Conservation (phyloP, 140 eudicot species). For the Flaveria floridana region DNA sequence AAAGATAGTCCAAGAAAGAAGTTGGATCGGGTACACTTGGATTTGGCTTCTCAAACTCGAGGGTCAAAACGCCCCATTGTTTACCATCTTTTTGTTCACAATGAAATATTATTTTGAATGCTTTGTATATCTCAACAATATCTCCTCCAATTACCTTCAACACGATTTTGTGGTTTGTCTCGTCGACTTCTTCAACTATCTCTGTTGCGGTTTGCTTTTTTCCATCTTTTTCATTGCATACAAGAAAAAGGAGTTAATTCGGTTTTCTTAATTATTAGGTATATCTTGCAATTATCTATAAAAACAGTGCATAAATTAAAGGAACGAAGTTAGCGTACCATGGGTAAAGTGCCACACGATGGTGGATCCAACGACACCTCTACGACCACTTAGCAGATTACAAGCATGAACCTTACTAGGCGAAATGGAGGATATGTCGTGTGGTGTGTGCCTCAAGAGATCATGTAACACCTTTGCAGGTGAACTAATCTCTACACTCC, state of each 20-base stretch:
- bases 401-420: conserved; percentile 30
- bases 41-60: conserved; percentile 31
- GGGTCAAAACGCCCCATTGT: conserved; percentile 17
- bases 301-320: background rate
- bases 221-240: conserved; percentile 22
- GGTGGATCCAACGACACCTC: conserved; percentile 37
- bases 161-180: conserved; percentile 30
- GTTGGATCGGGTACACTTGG: conserved; percentile 33
- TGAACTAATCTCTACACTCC: conserved; percentile 20
- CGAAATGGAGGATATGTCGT: conserved; percentile 22
- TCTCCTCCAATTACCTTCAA: conserved; percentile 30
- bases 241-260: background rate
- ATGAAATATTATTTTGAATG: conserved; percentile 25
- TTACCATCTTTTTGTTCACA: conserved; percentile 32
- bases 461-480: conserved; percentile 32
- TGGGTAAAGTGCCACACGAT: conserved; percentile 34
- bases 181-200: conserved; percentile 24
- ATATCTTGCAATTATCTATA: no score
- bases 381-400: conserved; percentile 26
- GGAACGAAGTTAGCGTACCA: conserved; percentile 19
- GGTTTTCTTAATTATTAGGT: background rate
- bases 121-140: conserved; percentile 25
- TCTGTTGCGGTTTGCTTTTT: conserved; percentile 17
- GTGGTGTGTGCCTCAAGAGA: conserved; percentile 27
- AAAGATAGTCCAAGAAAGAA: background rate